A percentile compares a stretch with the other conserved stretches of the same genome.
Evolutionary conservation across 495 filamentous ascomycete genomes (phyloP).

Genomic region (Trichoderma gamsii): DNA sequence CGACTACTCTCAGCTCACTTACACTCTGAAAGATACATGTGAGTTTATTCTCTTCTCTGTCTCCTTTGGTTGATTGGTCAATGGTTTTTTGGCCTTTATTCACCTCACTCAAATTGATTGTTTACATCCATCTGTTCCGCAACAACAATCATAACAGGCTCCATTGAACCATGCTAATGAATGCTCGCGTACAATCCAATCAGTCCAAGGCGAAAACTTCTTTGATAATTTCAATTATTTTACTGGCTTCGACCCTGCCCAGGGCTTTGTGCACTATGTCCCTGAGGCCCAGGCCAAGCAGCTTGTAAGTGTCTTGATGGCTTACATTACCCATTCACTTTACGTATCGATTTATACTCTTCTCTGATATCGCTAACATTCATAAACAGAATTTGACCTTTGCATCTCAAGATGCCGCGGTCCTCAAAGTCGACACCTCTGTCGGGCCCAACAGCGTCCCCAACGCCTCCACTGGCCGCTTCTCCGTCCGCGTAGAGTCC

Average conservation of each 20-base stretch:
- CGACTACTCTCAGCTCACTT: slow-evolving; percentile 33
- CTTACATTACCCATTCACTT: neutral
- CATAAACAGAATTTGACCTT: slow-evolving; percentile 48
- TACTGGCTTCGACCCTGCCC: slow-evolving; percentile 29
- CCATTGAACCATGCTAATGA: neutral
- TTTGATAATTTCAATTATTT: slow-evolving; percentile 51
- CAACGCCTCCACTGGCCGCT: slow-evolving; percentile 42
- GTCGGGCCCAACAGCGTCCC: slow-evolving; percentile 28
- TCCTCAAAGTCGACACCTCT: slow-evolving; percentile 41
- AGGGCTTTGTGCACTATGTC: slow-evolving; percentile 42
- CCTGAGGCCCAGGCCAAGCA: slow-evolving; percentile 22
- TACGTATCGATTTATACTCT: slow-evolving; percentile 26
- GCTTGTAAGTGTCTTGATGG: slow-evolving; percentile 21
- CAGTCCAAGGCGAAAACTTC: slow-evolving; percentile 42
- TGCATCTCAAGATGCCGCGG: slow-evolving; percentile 37
- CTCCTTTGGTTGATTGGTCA: neutral
- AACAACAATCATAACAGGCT: neutral
- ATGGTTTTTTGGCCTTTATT: too few relatives aligned
- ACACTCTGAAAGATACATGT: slow-evolving; percentile 34
- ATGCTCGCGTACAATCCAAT: neutral
- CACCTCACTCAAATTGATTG: too few relatives aligned
- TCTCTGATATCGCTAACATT: slow-evolving; percentile 17
- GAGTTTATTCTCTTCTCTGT: slow-evolving; percentile 17
- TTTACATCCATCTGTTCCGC: too few relatives aligned
- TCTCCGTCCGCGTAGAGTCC: slow-evolving; percentile 50